Conservation (phyloP, 805 yeast genomes). For the Candida hungchunana region DNA sequence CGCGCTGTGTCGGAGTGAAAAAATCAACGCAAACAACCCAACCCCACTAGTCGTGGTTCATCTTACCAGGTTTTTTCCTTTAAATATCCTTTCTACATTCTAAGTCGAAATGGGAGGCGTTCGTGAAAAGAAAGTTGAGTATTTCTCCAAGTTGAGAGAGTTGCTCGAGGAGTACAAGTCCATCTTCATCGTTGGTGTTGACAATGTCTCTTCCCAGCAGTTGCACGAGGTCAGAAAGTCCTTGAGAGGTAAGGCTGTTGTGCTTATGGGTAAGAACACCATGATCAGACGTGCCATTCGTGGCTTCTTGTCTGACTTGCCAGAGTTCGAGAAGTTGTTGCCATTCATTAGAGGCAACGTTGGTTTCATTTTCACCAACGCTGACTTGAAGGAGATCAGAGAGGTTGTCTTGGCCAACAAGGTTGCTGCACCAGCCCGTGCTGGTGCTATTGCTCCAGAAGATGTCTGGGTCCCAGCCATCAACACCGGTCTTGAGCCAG, state of each 20-base stretch:
- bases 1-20: not conserved
- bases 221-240: slow-evolving; percentile 99
- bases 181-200: slow-evolving; percentile 98
- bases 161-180: slow-evolving; percentile 96
- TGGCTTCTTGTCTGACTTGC: slow-evolving; percentile 88
- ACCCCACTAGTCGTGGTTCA: not conserved
- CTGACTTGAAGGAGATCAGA: slow-evolving; percentile 88
- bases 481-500: slow-evolving; percentile 99
- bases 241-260: slow-evolving; percentile 91
- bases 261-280: slow-evolving; percentile 99
- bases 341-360: slow-evolving; percentile 97
- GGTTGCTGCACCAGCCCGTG: slow-evolving; percentile 99
- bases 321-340: slow-evolving; percentile 92
- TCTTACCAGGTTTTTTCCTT: slow-evolving; percentile 40
- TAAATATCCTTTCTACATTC: slow-evolving; percentile 83
- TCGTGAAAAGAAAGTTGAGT: slow-evolving; percentile 95
- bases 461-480: slow-evolving; percentile 98
- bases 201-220: slow-evolving; percentile 99
- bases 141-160: slow-evolving; percentile 92
- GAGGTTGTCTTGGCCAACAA: slow-evolving; percentile 84
- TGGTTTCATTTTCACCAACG: slow-evolving; percentile 99
- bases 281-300: slow-evolving; percentile 99
- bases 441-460: slow-evolving; percentile 98
- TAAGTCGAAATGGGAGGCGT: slow-evolving; percentile 99
- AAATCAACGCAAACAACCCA: not conserved